Evolutionary conservation across 768 basidiomycete species (phyloP).

Genomic region (Lactarius indigo): DNA sequence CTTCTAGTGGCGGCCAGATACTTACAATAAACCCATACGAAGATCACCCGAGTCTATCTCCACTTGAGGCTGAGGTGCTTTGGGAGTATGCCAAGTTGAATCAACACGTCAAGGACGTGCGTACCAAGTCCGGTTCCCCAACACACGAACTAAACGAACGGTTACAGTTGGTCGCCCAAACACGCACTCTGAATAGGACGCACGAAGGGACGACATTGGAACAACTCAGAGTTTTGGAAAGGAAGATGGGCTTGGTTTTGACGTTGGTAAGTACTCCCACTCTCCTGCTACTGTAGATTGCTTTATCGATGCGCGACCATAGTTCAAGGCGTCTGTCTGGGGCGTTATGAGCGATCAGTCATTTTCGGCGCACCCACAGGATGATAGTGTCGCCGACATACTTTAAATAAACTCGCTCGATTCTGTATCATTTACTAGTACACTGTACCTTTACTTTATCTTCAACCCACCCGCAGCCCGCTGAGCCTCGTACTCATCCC

Average conservation of each 20-base stretch:
- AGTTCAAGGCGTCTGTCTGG: conserved; percentile 98
- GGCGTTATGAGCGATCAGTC: conserved; percentile 84
- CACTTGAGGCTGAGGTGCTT: conserved; percentile 73
- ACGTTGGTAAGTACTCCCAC: conserved; percentile 61
- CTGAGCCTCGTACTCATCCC: conserved; percentile 49
- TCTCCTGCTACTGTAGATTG: no score
- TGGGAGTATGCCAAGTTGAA: conserved; percentile 93
- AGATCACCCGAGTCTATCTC: conserved; percentile 60
- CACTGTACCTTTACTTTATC: conserved; percentile 11
- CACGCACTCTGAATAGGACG: conserved; percentile 65
- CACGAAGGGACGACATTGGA: conserved; percentile 77
- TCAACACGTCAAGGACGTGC: conserved; percentile 72
- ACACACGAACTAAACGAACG: neutral
- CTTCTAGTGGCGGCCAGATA: conserved; percentile 29
- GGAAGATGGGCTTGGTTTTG: conserved; percentile 93
- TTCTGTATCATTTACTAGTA: conserved; percentile 8
- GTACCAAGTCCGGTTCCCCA: conserved; percentile 23
- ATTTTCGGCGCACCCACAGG: conserved; percentile 24
- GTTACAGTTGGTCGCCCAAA: conserved; percentile 59
- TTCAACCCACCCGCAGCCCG: conserved; percentile 31
- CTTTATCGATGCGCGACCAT: neutral
- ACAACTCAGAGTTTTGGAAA: conserved; percentile 76
- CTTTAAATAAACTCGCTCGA: conserved; percentile 3
- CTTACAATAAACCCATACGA: conserved; percentile 71
- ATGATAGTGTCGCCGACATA: conserved; percentile 12